phyloP scores from a whole-genome alignment of 2,329 filamentous ascomycete genomes.

The Epichloe gansuensis region DNA sequence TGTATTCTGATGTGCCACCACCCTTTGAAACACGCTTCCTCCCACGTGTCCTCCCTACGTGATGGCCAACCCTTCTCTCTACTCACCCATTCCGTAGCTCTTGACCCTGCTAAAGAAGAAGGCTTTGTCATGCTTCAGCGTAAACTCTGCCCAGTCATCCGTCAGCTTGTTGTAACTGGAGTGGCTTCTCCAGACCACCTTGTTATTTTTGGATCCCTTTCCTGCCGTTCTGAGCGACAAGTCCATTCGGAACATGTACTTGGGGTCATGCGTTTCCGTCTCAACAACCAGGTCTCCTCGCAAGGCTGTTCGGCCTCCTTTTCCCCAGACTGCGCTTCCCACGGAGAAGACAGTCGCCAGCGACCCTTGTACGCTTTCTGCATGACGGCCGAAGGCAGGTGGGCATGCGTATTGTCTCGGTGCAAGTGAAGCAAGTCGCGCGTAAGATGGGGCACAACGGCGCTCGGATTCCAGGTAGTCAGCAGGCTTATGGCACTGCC shows the following conservation, averaged over 20 bases:
- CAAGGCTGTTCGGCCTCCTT: slow-evolving; percentile 10
- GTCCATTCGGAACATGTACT: slow-evolving; percentile 80
- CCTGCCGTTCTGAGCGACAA: slow-evolving; percentile 55
- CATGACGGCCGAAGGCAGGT: slow-evolving; percentile 43
- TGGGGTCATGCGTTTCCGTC: slow-evolving; percentile 65
- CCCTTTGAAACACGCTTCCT: too few relatives aligned
- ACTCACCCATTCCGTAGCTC: slow-evolving; percentile 43
- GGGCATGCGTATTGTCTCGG: slow-evolving; percentile 17
- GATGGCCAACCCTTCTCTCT: neutral
- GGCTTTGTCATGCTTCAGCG: slow-evolving; percentile 48
- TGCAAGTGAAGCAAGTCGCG: slow-evolving; percentile 51
- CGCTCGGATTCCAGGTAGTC: slow-evolving; percentile 68
- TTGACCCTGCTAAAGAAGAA: slow-evolving; percentile 57
- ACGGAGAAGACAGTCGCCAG: slow-evolving; percentile 34
- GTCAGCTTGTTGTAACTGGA: slow-evolving; percentile 85
- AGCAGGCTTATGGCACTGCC: slow-evolving; percentile 72
- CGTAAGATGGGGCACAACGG: slow-evolving; percentile 76
- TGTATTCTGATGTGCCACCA: too few relatives aligned
- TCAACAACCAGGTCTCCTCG: slow-evolving; percentile 68
- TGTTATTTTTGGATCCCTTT: slow-evolving; percentile 64
- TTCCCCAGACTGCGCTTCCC: neutral
- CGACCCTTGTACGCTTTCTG: slow-evolving; percentile 51
- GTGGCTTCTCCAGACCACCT: slow-evolving; percentile 77
- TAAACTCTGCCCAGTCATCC: slow-evolving; percentile 82
- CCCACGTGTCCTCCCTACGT: too few relatives aligned